Evolutionary conservation across 176 grass and related monocot genomes (phyloP).

Genomic region (Carex kokanica): DNA sequence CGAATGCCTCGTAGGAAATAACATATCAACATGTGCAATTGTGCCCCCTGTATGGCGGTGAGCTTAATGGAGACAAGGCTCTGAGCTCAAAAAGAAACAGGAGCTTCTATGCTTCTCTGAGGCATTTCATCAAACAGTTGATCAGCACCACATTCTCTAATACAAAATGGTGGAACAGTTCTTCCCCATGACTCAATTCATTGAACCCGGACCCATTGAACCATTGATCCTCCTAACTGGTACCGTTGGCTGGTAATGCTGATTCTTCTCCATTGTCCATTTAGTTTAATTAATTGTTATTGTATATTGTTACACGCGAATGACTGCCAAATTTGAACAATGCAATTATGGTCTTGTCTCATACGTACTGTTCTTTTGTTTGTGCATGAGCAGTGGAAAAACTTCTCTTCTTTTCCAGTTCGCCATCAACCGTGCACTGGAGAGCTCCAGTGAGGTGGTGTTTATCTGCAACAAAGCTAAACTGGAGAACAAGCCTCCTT

Average conservation of each 20-base stretch:
- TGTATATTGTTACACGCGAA: not conserved
- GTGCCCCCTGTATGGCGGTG: not conserved
- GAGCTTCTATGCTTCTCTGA: not conserved
- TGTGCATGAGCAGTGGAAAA: slow-evolving; percentile 55
- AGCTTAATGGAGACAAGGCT: not conserved
- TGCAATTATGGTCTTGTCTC: not conserved
- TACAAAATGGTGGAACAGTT: slow-evolving; percentile 48
- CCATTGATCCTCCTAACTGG: slow-evolving; percentile 62
- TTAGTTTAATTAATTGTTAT: not conserved
- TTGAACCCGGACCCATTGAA: not conserved
- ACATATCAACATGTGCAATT: not conserved
- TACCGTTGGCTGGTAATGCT: slow-evolving; percentile 46
- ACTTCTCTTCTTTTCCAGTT: slow-evolving; percentile 92
- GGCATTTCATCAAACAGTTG: not conserved
- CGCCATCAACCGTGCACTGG: slow-evolving; percentile 55
- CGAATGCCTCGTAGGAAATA: not conserved
- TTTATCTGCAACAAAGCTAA: slow-evolving; percentile 80
- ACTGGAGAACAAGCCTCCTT: slow-evolving; percentile 71
- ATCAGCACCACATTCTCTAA: not conserved
- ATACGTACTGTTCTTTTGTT: not conserved
- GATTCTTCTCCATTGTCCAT: not conserved
- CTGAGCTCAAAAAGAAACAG: not conserved
- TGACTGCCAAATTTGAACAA: not conserved
- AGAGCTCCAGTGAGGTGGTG: slow-evolving; percentile 57
- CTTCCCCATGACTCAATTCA: slow-evolving; percentile 36